Evolutionary conservation across 768 basidiomycete species (phyloP), one percentile per base, ranked within the genome.

Genomic region (Psilocybe cubensis): DNA sequence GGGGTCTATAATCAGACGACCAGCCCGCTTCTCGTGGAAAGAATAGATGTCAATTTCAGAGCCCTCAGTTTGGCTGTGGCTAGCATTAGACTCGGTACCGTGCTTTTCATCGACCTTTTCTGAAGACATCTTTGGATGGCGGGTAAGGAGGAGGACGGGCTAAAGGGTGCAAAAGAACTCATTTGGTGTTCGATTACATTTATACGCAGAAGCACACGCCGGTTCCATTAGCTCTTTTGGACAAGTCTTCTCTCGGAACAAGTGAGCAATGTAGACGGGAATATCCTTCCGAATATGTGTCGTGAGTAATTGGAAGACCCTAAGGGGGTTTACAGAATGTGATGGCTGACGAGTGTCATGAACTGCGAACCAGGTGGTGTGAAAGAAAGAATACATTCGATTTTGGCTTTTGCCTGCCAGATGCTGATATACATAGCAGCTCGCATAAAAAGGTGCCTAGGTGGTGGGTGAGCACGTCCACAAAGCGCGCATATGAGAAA

Each of bases 11-110:
- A 88, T 81, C 44, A 88, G 70, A 20, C 86, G 76, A 8, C 86
- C 87, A 1, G 83, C 84, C 56, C 74, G 72, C 10, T 76, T 65
- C 57, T 87, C 84, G 46, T 87, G 83, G 56, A 83, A 84, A 5
- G 73, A 70, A 35, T 70, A 62, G 33, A 75, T 65, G 53, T 75
- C 71, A 46, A 75, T 64, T 31, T 59, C 58, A 29, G 56, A 35
- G 21, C 51, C 46, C 40, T 27, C 27, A 23, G 35, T 52, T 9
- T 59, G 55, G 35, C 55, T 63, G 12, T 54, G 49, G 29, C 47
- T 54, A 11, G 58, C 47, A 24, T 51, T 54, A 35, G 61, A 58
- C 44, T 28, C 58, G 44, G 50, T 47, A 24, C 59, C 61, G 17
- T 62, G 61, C 55, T 63, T 63, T 50, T 63, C 62, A 53, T 53